A percentile compares a stretch with the other conserved stretches of the same genome.
Conservation (phyloP, 1,284 basidiomycete genomes). For the Puccinia hordei region DNA sequence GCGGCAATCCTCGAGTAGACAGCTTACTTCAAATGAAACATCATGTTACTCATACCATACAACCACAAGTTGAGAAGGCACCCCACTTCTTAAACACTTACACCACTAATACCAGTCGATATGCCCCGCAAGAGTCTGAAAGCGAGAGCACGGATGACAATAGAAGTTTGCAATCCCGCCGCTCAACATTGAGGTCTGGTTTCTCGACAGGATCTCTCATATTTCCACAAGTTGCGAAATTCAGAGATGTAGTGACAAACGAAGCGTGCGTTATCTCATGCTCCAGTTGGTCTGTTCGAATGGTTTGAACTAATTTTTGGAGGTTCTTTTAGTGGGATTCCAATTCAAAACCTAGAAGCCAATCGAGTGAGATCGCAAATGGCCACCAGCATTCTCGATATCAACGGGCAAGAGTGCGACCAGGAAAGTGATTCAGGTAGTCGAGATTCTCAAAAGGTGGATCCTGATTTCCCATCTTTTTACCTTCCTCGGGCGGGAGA, state of each 20-base stretch:
- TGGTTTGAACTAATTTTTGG: slow-evolving; percentile 1
- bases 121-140: neutral
- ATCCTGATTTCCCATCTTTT: slow-evolving; percentile 28
- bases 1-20: slow-evolving; percentile 16
- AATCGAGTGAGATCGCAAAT: slow-evolving; percentile 35
- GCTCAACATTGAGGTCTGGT: slow-evolving; percentile 1
- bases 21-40: slow-evolving; percentile 1
- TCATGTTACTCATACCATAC: neutral
- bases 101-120: neutral
- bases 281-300: neutral
- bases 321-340: slow-evolving; percentile 17
- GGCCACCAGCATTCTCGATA: neutral
- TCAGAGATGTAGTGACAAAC: slow-evolving; percentile 17
- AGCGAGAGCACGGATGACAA: slow-evolving; percentile 7
- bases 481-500: slow-evolving; percentile 35
- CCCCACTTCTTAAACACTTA: slow-evolving; percentile 4
- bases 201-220: slow-evolving; percentile 21
- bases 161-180: slow-evolving; percentile 1
- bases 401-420: neutral
- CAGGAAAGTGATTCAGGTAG: slow-evolving; percentile 8
- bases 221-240: slow-evolving; percentile 39
- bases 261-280: slow-evolving; percentile 20
- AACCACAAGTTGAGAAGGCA: neutral
- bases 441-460: neutral
- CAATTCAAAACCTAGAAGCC: slow-evolving; percentile 33